Evolutionary conservation across 1,284 basidiomycete species (phyloP).

Genomic region (Cerrena zonata): DNA sequence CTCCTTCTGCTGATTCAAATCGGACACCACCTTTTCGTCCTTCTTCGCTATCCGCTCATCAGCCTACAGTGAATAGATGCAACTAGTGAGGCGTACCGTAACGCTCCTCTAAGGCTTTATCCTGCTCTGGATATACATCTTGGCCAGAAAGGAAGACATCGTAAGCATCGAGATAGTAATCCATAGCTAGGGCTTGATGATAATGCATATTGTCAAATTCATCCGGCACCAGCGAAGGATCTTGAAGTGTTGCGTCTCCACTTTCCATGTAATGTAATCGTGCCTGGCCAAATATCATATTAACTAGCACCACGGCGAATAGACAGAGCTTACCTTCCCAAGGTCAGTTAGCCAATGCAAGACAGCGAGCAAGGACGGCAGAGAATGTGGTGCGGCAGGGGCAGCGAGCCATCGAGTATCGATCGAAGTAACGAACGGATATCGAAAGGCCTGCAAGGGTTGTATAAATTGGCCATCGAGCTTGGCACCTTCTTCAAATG

Average conservation of each 20-base stretch:
- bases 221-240: constrained; percentile 53
- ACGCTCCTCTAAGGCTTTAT: constrained; percentile 63
- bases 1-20: constrained; percentile 52
- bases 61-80: not conserved
- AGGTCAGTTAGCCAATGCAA: constrained; percentile 84
- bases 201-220: constrained; percentile 70
- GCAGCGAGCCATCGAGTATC: constrained; percentile 81
- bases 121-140: constrained; percentile 69
- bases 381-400: constrained; percentile 78
- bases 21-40: constrained; percentile 54
- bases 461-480: constrained; percentile 80
- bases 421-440: constrained; percentile 69
- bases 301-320: not conserved
- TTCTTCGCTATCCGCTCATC: constrained; percentile 50
- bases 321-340: constrained; percentile 60
- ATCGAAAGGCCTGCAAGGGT: constrained; percentile 67
- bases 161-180: constrained; percentile 70
- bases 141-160: constrained; percentile 63
- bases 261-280: constrained; percentile 53
- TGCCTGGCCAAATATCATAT: constrained; percentile 18
- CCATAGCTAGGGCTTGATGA: constrained; percentile 69
- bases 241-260: constrained; percentile 61
- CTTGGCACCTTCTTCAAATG: constrained; percentile 48
- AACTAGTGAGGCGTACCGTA: constrained; percentile 51
- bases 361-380: constrained; percentile 77